Evolutionary conservation across 2,329 filamentous ascomycete species (phyloP).

Genomic region (Falciphora oryzae): DNA sequence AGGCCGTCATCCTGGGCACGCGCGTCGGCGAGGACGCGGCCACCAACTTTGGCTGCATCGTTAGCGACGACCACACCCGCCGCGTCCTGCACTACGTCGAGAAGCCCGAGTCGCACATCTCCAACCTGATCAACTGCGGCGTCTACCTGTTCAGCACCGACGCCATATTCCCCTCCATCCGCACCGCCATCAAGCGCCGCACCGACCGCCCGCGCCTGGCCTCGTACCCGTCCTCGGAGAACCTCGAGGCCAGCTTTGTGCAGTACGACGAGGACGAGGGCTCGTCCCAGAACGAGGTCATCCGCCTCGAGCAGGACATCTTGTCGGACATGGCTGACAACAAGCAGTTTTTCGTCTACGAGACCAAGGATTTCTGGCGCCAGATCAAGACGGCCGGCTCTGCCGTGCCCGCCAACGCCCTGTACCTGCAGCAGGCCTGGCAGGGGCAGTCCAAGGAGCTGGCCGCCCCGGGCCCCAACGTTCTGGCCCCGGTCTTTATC

Average conservation of each 20-base stretch:
- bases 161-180: slow-evolving; percentile 93
- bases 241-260: slow-evolving; percentile 65
- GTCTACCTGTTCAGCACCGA: slow-evolving; percentile 97
- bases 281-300: slow-evolving; percentile 72
- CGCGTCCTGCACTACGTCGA: slow-evolving; percentile 98
- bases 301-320: slow-evolving; percentile 95
- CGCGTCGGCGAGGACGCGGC: slow-evolving; percentile 86
- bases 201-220: slow-evolving; percentile 84
- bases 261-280: slow-evolving; percentile 59
- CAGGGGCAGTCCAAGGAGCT: slow-evolving; percentile 79
- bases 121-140: slow-evolving; percentile 97
- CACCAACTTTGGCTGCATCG: slow-evolving; percentile 96
- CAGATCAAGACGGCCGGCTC: slow-evolving; percentile 99
- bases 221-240: slow-evolving; percentile 94
- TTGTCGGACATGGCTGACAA: slow-evolving; percentile 91
- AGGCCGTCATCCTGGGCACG: slow-evolving; percentile 93
- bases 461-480: slow-evolving; percentile 74
- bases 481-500: slow-evolving; percentile 90
- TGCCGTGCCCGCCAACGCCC: slow-evolving; percentile 90
- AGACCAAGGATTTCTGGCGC: slow-evolving; percentile 99
- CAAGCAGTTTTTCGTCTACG: slow-evolving; percentile 97
- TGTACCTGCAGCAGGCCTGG: slow-evolving; percentile 92
- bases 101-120: slow-evolving; percentile 96
- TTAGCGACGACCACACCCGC: slow-evolving; percentile 87
- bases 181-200: slow-evolving; percentile 90